Evolutionary conservation across 345 rosid genomes (phyloP).

Genomic region (Rhizophora mangle): DNA sequence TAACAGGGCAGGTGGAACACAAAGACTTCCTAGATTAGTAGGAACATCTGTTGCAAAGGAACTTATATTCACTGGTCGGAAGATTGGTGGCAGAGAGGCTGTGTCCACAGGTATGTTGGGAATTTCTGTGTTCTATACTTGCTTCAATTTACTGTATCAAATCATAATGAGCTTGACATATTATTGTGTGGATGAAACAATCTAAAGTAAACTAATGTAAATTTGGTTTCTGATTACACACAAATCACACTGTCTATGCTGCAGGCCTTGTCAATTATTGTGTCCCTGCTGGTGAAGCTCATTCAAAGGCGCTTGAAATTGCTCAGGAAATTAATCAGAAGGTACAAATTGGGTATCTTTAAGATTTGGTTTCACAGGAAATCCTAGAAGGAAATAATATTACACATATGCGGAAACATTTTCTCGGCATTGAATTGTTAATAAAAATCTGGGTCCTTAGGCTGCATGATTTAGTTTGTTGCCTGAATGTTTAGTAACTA

Average conservation of each 20-base stretch:
- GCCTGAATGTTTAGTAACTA: no score
- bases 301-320: slow-evolving; percentile 68
- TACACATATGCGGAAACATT: background rate
- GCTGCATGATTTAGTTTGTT: no score
- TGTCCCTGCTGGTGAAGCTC: slow-evolving; percentile 73
- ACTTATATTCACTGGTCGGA: slow-evolving; percentile 79
- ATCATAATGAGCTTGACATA: no score
- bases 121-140: background rate
- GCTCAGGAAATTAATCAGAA: slow-evolving; percentile 80
- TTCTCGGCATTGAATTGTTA: background rate
- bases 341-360: slow-evolving; percentile 28
- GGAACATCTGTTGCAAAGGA: slow-evolving; percentile 83
- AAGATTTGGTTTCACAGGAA: background rate
- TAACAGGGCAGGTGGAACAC: slow-evolving; percentile 89
- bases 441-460: background rate
- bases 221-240: background rate
- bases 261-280: slow-evolving; percentile 73
- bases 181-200: no score
- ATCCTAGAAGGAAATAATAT: background rate
- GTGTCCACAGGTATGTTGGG: slow-evolving; percentile 43
- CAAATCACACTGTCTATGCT: slow-evolving; percentile 1
- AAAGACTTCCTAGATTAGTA: slow-evolving; percentile 78
- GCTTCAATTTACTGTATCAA: no score
- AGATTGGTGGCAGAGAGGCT: slow-evolving; percentile 70
- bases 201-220: background rate